Evolutionary conservation across 768 basidiomycete species (phyloP).

Genomic region (Termitomyces sp.): DNA sequence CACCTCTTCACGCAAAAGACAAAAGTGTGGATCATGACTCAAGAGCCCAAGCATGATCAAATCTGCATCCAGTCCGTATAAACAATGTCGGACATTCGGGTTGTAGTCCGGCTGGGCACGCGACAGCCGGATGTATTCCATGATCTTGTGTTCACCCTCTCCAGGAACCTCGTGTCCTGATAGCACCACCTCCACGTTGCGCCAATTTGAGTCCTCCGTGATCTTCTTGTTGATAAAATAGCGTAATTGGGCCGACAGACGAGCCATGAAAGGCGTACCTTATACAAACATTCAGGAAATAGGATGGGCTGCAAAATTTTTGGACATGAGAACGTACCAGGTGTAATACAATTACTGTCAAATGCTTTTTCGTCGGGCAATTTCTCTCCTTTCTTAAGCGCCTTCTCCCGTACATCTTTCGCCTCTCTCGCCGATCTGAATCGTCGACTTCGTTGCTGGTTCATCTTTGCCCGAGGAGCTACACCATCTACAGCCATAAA

Average conservation of each 20-base stretch:
- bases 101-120: conserved; percentile 96
- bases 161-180: conserved; percentile 98
- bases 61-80: conserved; percentile 98
- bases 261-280: conserved; percentile 96
- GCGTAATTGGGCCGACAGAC: conserved; percentile 83
- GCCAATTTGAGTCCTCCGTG: conserved; percentile 93
- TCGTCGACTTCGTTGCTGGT: conserved; percentile 90
- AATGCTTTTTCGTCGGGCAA: conserved; percentile 93
- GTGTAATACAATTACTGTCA: conserved; percentile 98
- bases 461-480: conserved; percentile 98
- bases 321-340: conserved; percentile 47
- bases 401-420: conserved; percentile 81
- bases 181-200: conserved; percentile 84
- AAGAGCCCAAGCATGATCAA: conserved; percentile 96
- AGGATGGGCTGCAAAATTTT: neutral
- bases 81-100: conserved; percentile 94
- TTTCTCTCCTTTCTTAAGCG: conserved; percentile 83
- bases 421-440: conserved; percentile 95
- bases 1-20: conserved; percentile 94
- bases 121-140: conserved; percentile 95
- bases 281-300: neutral
- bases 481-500: conserved; percentile 99
- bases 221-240: conserved; percentile 99
- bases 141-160: conserved; percentile 99
- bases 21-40: conserved; percentile 98